These are phyloP conservation scores for Arabidopsis hybrid DNA, from an alignment of 441 rosid species.

Conservation along the genomic window DNA sequence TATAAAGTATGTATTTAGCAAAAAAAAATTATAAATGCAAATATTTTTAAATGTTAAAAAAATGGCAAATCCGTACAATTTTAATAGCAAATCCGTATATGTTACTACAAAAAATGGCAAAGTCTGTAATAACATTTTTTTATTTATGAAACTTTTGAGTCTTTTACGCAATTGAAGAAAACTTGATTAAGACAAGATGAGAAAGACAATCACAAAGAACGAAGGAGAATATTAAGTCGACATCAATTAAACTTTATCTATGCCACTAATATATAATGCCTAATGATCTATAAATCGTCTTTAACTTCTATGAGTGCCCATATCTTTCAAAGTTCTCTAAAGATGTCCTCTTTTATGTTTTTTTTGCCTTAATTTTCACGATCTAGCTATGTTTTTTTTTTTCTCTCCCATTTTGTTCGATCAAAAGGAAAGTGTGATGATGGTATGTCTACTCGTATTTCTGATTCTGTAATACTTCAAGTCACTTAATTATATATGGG, in stretches of 20 bases:
- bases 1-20: too few relatives aligned
- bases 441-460: background rate
- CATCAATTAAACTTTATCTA: conserved; percentile 36
- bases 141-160: conserved; percentile 16
- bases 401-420: background rate
- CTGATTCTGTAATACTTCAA: background rate
- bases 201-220: conserved; percentile 43
- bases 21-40: too few relatives aligned
- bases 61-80: too few relatives aligned
- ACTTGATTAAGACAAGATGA: conserved; percentile 35
- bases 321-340: conserved; percentile 18
- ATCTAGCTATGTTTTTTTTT: background rate
- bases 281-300: conserved; percentile 21
- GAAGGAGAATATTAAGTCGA: conserved; percentile 39
- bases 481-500: too few relatives aligned
- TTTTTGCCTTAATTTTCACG: background rate
- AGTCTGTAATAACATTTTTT: too few relatives aligned
- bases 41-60: too few relatives aligned
- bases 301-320: conserved; percentile 22
- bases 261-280: conserved; percentile 30
- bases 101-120: too few relatives aligned
- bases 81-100: too few relatives aligned
- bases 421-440: background rate
- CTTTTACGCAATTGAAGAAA: conserved; percentile 25
- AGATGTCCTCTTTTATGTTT: background rate